A percentile compares a stretch with the other conserved stretches of the same genome.
Conservation (phyloP, 140 eudicot genomes). For the Oenanthe javanica region DNA sequence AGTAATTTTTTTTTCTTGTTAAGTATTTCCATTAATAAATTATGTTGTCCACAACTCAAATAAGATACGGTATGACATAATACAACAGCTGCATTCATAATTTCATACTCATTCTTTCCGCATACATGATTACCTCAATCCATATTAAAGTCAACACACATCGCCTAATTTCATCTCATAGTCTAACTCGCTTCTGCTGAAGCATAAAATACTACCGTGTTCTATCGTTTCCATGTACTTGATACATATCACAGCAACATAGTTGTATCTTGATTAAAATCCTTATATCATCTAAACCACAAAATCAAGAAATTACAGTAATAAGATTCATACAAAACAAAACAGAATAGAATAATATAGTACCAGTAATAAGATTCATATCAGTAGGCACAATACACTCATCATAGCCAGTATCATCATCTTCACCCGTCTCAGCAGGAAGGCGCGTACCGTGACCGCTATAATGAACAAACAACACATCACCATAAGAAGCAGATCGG, state of each 20-base stretch:
- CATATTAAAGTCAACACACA: background rate
- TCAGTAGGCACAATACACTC: constrained; percentile 91
- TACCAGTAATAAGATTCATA: constrained; percentile 77
- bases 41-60: background rate
- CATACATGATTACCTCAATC: background rate
- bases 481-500: constrained; percentile 49
- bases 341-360: background rate
- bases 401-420: constrained; percentile 72
- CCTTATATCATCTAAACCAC: background rate
- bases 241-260: background rate
- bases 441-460: constrained; percentile 94
- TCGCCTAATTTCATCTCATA: background rate
- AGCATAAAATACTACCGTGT: background rate
- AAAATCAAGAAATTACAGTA: background rate
- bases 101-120: background rate
- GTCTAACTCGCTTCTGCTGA: background rate
- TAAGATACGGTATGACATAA: background rate
- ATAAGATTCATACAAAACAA: too few species aligned
- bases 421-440: constrained; percentile 83
- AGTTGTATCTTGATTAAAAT: background rate
- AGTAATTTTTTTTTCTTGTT: too few species aligned
- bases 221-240: background rate
- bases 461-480: constrained; percentile 66
- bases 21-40: too few species aligned
- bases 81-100: background rate